Base-by-base conservation (phyloP, 2,329 filamentous ascomycete species). In the Phaeomoniella chlamydospora region DNA sequence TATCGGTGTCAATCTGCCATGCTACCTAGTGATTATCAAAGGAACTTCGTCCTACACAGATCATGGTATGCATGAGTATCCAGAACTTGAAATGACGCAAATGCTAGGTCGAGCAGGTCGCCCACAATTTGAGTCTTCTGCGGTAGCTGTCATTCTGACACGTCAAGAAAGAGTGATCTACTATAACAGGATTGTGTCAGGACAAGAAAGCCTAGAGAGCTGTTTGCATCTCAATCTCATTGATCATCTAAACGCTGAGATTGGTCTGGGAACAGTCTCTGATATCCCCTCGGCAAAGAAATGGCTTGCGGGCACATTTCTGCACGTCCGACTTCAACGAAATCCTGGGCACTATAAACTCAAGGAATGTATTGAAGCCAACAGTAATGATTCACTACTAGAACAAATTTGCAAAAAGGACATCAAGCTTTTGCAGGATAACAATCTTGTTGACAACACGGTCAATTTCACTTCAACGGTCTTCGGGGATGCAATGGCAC, bases 51-150 rank as follows among this genome's bases (percentile, higher is more conserved):
- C 67, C 0, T 87, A 74, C 55, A 70, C 73, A 38, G 69, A 74
- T 38, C 64, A 57, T 18, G 57, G 67, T 4, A 65, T 72, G 26
- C 70, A 75, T 37, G 82, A 90, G 51, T 86, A 85, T 45, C 76
- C 81, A 0, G 83, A 90, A 50, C 63, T 92, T 4, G 84, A 92
- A 45, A 70, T 88, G 41, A 88, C 88, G 78, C 84, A 93, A 48
- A 92, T 93, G 84, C 70, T 92, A 34, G 84, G 84, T 4, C 74
- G 84, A 43, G 84, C 84, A 35, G 84, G 85, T 1, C 68, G 84
- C 14, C 84, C 85, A 4, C 85, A 92, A 49, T 92, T 87, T 42
- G 85, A 88, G 46, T 68, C 74, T 34, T 81, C 63, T 39, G 84
- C 81, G 3, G 68, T 76, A 29, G 85, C 81, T 9, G 75, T 90